These are phyloP conservation scores for Rhynchospora tenuis DNA, from an alignment of 176 grass and related monocot species.

Conservation along the genomic window DNA sequence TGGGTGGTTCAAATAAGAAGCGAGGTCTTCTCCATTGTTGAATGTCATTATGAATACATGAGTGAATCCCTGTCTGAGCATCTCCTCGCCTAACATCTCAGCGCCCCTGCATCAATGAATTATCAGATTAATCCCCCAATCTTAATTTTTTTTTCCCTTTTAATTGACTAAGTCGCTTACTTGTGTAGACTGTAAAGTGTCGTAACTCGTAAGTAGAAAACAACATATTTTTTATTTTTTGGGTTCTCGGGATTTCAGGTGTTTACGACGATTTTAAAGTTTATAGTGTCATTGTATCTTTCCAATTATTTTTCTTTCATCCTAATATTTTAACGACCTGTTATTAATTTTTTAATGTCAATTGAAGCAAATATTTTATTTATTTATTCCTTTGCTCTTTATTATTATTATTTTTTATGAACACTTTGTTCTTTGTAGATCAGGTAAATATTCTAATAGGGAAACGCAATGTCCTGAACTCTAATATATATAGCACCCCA, in stretches of 20 bases:
- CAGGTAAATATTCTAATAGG: neutral
- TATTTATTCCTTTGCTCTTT: no score
- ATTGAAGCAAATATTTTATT: neutral
- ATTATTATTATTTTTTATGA: no score
- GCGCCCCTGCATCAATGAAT: constrained; percentile 21
- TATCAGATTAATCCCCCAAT: neutral
- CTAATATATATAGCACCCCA: neutral
- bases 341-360: neutral
- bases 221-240: no score
- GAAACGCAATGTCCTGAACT: neutral
- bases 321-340: neutral
- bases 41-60: constrained; percentile 37
- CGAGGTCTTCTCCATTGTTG: constrained; percentile 28
- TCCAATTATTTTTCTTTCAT: neutral
- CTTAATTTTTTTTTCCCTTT: neutral
- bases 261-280: no score
- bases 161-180: no score
- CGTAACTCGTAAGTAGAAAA: no score
- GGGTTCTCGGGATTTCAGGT: no score
- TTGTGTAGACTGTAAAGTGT: no score
- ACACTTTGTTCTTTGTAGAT: neutral
- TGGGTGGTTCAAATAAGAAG: constrained; percentile 30
- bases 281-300: no score
- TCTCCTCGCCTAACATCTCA: constrained; percentile 32
- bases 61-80: constrained; percentile 44